Evolutionary conservation across 2,329 filamentous ascomycete species (phyloP).

Genomic region (Scolecobasidium constrictum): DNA sequence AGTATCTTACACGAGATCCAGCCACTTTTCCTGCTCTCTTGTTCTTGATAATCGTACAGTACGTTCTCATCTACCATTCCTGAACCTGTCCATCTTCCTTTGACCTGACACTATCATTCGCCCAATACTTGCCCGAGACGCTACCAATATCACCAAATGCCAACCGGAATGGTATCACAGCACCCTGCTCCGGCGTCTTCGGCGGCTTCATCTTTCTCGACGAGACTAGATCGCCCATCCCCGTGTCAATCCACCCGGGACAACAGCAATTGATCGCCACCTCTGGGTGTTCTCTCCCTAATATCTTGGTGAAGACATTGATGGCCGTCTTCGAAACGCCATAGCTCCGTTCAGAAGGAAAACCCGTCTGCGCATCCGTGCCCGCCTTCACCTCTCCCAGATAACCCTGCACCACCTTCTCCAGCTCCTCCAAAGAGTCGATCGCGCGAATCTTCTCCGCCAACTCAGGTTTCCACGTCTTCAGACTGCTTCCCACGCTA

Average conservation of each 20-base stretch:
- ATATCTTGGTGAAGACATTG: conserved; percentile 21
- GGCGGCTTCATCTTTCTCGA: conserved; percentile 15
- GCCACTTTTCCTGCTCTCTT: no score
- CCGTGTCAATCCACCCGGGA: conserved; percentile 26
- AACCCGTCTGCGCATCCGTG: conserved; percentile 18
- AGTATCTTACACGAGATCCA: no score
- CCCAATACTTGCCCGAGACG: conserved; percentile 25
- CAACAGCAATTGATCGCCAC: conserved; percentile 26
- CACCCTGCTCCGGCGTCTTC: conserved; percentile 24
- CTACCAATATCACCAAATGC: conserved; percentile 23
- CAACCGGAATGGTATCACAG: conserved; percentile 23
- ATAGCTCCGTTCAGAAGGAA: conserved; percentile 19
- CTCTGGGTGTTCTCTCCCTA: conserved; percentile 18
- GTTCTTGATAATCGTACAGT: no score
- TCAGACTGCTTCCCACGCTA: conserved; percentile 17
- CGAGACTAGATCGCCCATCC: conserved; percentile 23
- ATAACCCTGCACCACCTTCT: not conserved
- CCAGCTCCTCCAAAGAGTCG: not conserved
- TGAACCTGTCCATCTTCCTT: conserved; percentile 20
- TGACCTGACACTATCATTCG: conserved; percentile 21
- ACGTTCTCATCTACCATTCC: conserved; percentile 20
- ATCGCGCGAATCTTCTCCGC: not conserved
- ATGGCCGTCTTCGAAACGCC: conserved; percentile 24
- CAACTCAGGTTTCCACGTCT: conserved; percentile 2
- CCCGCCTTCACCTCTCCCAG: conserved; percentile 13